These are phyloP conservation scores for Coniochaeta hoffmannii DNA, from an alignment of 2,329 filamentous ascomycete genomes.

Conservation along the genomic window DNA sequence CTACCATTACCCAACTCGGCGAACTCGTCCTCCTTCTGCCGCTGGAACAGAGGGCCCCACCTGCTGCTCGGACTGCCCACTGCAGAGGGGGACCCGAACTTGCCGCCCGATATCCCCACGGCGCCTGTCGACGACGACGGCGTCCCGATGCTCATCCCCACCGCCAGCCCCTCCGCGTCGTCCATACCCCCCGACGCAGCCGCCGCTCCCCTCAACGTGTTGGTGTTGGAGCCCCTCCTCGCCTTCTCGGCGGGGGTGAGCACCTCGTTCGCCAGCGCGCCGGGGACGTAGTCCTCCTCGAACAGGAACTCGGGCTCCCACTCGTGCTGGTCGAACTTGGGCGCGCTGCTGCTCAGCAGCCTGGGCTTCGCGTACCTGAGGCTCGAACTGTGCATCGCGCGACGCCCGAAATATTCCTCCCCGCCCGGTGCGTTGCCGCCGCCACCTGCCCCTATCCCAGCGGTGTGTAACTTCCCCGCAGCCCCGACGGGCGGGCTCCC, in stretches of 20 bases:
- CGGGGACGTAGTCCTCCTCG: constrained; percentile 84
- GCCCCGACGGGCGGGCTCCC: constrained; percentile 31
- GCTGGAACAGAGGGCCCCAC: constrained; percentile 54
- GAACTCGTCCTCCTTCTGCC: constrained; percentile 52
- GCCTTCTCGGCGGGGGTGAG: constrained; percentile 62
- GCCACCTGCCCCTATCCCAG: not conserved
- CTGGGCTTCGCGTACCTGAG: constrained; percentile 57
- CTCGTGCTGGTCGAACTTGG: constrained; percentile 50
- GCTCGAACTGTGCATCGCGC: constrained; percentile 60
- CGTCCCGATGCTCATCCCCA: constrained; percentile 18
- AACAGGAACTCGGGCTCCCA: constrained; percentile 68
- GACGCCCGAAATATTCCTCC: constrained; percentile 61
- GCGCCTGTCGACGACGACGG: not conserved
- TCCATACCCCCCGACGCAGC: constrained; percentile 35
- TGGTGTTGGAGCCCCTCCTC: constrained; percentile 45
- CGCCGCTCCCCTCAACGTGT: constrained; percentile 20
- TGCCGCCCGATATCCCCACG: constrained; percentile 32
- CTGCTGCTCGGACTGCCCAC: constrained; percentile 53
- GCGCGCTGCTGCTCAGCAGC: constrained; percentile 61
- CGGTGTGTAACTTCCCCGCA: constrained; percentile 23
- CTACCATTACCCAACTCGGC: constrained; percentile 22
- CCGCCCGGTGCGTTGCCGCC: constrained; percentile 16
- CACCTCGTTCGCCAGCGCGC: constrained; percentile 53
- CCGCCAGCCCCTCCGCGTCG: constrained; percentile 36
- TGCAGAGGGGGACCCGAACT: constrained; percentile 53